phyloP scores from a whole-genome alignment of 805 yeast genomes.

The Saturnispora zaruensis region DNA sequence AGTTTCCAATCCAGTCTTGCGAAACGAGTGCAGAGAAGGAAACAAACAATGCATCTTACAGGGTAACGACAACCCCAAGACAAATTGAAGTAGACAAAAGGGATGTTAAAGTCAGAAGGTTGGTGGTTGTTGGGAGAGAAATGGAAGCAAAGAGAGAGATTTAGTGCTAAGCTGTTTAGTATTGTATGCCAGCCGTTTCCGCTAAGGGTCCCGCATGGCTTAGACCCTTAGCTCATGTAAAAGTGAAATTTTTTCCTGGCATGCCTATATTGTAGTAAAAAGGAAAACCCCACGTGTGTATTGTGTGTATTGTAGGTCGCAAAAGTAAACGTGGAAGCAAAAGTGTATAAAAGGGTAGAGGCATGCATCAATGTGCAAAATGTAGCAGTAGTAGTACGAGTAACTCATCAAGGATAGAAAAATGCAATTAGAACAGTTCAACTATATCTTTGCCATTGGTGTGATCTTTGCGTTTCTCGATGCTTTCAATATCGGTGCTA shows the following conservation, averaged over 20 bases:
- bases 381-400: no score
- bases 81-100: no score
- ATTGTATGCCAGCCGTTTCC: no score
- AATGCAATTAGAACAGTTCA: slow-evolving; percentile 41
- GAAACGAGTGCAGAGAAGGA: no score
- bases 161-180: no score
- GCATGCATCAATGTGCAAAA: no score
- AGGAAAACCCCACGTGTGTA: background rate
- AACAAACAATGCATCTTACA: no score
- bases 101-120: background rate
- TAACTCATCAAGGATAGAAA: background rate
- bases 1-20: background rate
- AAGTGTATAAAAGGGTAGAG: background rate
- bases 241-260: background rate
- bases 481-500: slow-evolving; percentile 76
- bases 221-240: background rate
- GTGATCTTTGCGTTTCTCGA: slow-evolving; percentile 67
- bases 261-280: background rate
- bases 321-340: background rate
- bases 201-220: background rate
- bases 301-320: background rate
- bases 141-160: no score
- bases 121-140: background rate
- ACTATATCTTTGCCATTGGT: slow-evolving; percentile 61
- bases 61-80: background rate